These are phyloP conservation scores for Tolypocladium capitatum DNA, from an alignment of 2,329 filamentous ascomycete genomes.

Conservation along the genomic window DNA sequence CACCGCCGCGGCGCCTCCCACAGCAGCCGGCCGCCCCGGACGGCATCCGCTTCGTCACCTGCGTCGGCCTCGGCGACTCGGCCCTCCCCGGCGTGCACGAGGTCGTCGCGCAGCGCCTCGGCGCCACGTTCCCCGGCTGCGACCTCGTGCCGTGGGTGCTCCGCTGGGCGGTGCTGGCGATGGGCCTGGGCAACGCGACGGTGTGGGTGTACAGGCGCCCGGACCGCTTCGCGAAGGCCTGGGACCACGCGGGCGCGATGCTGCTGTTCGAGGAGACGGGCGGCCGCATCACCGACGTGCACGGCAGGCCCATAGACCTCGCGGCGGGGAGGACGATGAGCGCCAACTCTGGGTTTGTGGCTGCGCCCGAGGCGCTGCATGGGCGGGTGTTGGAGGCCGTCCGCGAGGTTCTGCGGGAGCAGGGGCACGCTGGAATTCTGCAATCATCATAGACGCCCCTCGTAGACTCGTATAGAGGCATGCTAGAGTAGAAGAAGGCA, in stretches of 20 bases:
- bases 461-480: neutral
- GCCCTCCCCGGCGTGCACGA: constrained; percentile 34
- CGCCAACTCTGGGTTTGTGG: constrained; percentile 43
- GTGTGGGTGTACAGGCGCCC: constrained; percentile 42
- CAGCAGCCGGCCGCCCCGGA: constrained; percentile 2
- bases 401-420: constrained; percentile 52
- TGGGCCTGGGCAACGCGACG: constrained; percentile 39
- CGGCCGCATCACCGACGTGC: constrained; percentile 40
- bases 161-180: constrained; percentile 38
- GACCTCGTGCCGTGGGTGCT: constrained; percentile 45
- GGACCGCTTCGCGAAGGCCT: constrained; percentile 38
- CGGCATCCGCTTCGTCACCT: constrained; percentile 31
- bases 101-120: constrained; percentile 27
- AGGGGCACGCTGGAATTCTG: constrained; percentile 14
- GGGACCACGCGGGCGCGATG: constrained; percentile 49
- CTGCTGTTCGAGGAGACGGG: constrained; percentile 43
- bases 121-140: constrained; percentile 29
- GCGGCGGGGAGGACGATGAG: constrained; percentile 32
- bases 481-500: neutral
- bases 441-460: too few relatives aligned
- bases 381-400: constrained; percentile 47
- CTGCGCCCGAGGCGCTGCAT: constrained; percentile 33
- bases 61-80: constrained; percentile 31
- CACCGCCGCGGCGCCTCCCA: constrained; percentile 18
- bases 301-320: constrained; percentile 37